A percentile compares a stretch with the other conserved stretches of the same genome.
Evolutionary conservation across 768 basidiomycete genomes (phyloP).

Genomic region (Hemileccinum impolitum): DNA sequence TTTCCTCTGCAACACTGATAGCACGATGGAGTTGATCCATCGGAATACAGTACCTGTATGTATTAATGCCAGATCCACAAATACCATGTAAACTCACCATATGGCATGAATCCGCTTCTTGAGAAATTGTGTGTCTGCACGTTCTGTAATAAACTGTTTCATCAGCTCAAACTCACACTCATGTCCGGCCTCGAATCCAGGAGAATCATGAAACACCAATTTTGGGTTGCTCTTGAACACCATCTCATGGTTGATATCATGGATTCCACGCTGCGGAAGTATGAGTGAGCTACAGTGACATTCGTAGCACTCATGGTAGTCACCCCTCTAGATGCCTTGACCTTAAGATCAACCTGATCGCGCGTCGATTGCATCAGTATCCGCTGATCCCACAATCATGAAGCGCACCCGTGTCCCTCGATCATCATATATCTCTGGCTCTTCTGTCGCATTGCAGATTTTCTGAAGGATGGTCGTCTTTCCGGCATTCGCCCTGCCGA

Average conservation of each 20-base stretch:
- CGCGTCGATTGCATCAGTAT: background rate
- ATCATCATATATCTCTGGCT: background rate
- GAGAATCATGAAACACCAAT: background rate
- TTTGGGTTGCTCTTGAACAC: background rate
- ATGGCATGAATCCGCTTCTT: background rate
- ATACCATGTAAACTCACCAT: background rate
- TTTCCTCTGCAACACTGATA: background rate
- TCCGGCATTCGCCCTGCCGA: background rate
- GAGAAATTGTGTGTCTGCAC: background rate
- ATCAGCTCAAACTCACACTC: background rate
- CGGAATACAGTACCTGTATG: background rate
- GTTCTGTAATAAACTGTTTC: background rate
- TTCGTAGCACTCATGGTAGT: no score
- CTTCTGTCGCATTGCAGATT: background rate
- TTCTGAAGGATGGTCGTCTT: background rate
- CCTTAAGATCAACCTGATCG: background rate
- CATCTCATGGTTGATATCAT: background rate
- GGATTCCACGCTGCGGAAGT: background rate
- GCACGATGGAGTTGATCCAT: background rate
- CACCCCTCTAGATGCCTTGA: background rate
- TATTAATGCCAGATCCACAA: background rate
- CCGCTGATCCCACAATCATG: background rate
- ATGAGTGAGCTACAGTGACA: background rate
- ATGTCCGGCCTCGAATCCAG: background rate
- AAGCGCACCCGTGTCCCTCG: background rate